phyloP scores from a whole-genome alignment of 2,329 filamentous ascomycete genomes.

The Hymenoscyphus fraxineus region DNA sequence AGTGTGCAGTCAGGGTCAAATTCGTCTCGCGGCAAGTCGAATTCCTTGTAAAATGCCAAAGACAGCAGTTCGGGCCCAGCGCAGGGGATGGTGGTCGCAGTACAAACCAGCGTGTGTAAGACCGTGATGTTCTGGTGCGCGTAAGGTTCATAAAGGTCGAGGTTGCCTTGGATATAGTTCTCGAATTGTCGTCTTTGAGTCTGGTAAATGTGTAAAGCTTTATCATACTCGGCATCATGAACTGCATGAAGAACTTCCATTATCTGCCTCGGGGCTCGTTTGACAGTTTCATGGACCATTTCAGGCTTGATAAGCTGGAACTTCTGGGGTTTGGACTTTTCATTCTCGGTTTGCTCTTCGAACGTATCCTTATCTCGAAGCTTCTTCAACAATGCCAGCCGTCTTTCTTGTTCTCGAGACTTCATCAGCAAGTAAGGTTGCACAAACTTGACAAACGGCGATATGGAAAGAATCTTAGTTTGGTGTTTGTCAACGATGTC shows the following conservation, averaged over 20 bases:
- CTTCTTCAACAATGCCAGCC: conserved; percentile 75
- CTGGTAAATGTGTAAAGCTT: conserved; percentile 86
- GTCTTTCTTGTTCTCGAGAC: conserved; percentile 83
- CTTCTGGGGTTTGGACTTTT: conserved; percentile 62
- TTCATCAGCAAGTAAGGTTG: conserved; percentile 91
- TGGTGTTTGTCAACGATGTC: conserved; percentile 92
- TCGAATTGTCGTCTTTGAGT: conserved; percentile 97
- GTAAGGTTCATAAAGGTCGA: conserved; percentile 89
- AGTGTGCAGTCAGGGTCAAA: conserved; percentile 85
- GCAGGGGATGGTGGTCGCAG: conserved; percentile 88
- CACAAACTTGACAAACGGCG: conserved; percentile 92
- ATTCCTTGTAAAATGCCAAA: conserved; percentile 90
- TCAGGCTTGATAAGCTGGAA: conserved; percentile 92
- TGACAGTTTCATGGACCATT: conserved; percentile 84
- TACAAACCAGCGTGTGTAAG: conserved; percentile 90
- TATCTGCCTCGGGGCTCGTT: conserved; percentile 77
- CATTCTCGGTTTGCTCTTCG: conserved; percentile 52
- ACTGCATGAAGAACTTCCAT: conserved; percentile 93
- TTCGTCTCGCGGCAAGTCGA: conserved; percentile 57
- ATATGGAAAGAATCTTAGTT: conserved; percentile 89
- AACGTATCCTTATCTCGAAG: conserved; percentile 72
- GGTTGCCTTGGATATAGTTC: conserved; percentile 82
- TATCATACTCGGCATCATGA: conserved; percentile 95
- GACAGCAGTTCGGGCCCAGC: conserved; percentile 86
- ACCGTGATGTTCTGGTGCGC: conserved; percentile 96